Evolutionary conservation across 2,329 filamentous ascomycete genomes (phyloP).

Genomic region (Rhynchosporium agropyri): DNA sequence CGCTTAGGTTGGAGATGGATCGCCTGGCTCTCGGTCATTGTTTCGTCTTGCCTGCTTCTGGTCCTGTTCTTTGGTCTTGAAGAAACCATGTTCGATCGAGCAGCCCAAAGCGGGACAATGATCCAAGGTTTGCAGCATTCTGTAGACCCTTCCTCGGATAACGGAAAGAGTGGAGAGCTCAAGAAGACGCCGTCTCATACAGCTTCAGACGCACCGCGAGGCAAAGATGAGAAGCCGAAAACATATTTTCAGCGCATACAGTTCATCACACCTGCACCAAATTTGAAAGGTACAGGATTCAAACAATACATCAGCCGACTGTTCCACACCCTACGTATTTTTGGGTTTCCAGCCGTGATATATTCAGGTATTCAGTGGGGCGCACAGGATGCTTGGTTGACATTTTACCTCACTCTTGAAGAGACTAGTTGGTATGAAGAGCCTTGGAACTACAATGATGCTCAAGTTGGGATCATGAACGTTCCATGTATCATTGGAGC

Average conservation of each 20-base stretch:
- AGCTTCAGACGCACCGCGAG: slow-evolving; percentile 8
- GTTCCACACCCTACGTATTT: slow-evolving; percentile 58
- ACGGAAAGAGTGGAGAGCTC: slow-evolving; percentile 24
- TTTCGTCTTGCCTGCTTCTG: slow-evolving; percentile 51
- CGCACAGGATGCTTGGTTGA: slow-evolving; percentile 61
- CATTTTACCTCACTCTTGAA: slow-evolving; percentile 60
- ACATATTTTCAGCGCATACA: slow-evolving; percentile 58
- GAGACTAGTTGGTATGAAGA: slow-evolving; percentile 57
- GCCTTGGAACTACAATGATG: slow-evolving; percentile 58
- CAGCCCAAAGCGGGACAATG: slow-evolving; percentile 43
- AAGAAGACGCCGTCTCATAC: slow-evolving; percentile 21
- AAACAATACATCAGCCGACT: slow-evolving; percentile 57
- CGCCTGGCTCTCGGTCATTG: slow-evolving; percentile 53
- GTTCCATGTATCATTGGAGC: slow-evolving; percentile 58
- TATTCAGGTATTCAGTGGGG: slow-evolving; percentile 63
- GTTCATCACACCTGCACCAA: slow-evolving; percentile 58
- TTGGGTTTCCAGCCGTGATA: slow-evolving; percentile 59
- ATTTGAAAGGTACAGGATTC: slow-evolving; percentile 54
- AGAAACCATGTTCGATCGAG: slow-evolving; percentile 54
- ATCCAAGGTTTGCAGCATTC: slow-evolving; percentile 32
- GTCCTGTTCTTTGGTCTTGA: slow-evolving; percentile 56
- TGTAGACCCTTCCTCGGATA: slow-evolving; percentile 10
- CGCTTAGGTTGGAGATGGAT: slow-evolving; percentile 58
- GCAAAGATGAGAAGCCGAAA: slow-evolving; percentile 42
- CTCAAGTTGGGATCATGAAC: slow-evolving; percentile 59